These are phyloP conservation scores for Neonectria magnoliae DNA, from an alignment of 2,329 filamentous ascomycete species.

Conservation along the genomic window DNA sequence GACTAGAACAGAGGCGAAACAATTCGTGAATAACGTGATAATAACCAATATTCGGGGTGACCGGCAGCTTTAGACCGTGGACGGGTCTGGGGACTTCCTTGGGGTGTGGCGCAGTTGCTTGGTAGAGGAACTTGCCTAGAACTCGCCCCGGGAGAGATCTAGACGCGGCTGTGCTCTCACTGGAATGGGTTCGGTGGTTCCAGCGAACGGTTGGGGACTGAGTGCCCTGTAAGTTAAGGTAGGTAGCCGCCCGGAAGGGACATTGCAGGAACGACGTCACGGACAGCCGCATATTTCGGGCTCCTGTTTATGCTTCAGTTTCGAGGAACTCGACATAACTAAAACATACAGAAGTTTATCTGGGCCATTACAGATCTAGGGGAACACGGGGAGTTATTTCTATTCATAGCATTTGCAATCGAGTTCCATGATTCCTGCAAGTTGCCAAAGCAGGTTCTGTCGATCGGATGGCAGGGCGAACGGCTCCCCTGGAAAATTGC, in stretches of 20 bases:
- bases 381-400: not conserved
- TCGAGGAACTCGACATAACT: not conserved
- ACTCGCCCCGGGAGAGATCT: not conserved
- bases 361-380: not conserved
- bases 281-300: not conserved
- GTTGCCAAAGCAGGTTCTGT: not conserved
- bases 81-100: conserved; percentile 5
- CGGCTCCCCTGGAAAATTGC: not conserved
- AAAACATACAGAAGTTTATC: not conserved
- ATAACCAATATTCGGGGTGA: conserved; percentile 28
- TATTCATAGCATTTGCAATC: not conserved
- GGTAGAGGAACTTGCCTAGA: not conserved
- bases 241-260: not conserved
- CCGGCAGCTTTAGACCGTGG: conserved; percentile 19
- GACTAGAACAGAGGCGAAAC: not conserved
- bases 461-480: not conserved
- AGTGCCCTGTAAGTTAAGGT: not conserved
- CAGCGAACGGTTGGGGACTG: not conserved
- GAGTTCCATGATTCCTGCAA: conserved; percentile 2
- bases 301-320: not conserved
- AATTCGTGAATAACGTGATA: conserved; percentile 4
- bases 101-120: conserved; percentile 18
- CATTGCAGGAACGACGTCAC: not conserved
- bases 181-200: not conserved
- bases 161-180: not conserved